phyloP scores from a whole-genome alignment of 192 early-diverging fungal genomes.

The Coemansia aciculifera region DNA sequence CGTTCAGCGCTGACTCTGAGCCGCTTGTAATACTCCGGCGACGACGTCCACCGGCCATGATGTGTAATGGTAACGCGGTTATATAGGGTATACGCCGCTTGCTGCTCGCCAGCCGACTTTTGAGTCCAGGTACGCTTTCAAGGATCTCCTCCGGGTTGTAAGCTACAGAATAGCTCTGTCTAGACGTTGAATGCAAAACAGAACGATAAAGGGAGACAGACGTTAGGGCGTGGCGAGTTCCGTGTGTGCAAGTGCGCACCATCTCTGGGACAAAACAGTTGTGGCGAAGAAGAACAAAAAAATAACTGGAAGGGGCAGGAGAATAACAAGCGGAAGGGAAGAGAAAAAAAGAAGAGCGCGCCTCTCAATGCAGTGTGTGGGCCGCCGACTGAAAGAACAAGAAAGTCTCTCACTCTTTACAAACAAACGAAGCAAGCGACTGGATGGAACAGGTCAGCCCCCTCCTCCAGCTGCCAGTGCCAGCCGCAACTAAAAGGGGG shows the following conservation, averaged over 20 bases:
- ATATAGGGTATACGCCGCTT: background rate
- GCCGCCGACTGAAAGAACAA: conserved; percentile 7
- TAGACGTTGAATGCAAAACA: background rate
- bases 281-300: background rate
- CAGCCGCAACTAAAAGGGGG: background rate
- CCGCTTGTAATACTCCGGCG: conserved; percentile 18
- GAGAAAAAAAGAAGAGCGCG: background rate
- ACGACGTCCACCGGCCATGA: conserved; percentile 29
- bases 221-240: background rate
- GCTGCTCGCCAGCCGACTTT: background rate
- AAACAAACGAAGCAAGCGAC: conserved; percentile 2
- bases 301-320: background rate
- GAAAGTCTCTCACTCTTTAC: background rate
- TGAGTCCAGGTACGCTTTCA: background rate
- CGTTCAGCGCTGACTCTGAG: conserved; percentile 7
- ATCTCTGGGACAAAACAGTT: background rate
- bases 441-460: conserved; percentile 7
- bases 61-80: background rate
- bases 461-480: background rate
- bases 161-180: background rate
- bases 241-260: background rate
- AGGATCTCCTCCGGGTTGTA: background rate
- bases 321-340: background rate
- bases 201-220: background rate
- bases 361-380: conserved; percentile 3